phyloP scores from a whole-genome alignment of 192 early-diverging fungal genomes.

The Irineochytrium annulatum region DNA sequence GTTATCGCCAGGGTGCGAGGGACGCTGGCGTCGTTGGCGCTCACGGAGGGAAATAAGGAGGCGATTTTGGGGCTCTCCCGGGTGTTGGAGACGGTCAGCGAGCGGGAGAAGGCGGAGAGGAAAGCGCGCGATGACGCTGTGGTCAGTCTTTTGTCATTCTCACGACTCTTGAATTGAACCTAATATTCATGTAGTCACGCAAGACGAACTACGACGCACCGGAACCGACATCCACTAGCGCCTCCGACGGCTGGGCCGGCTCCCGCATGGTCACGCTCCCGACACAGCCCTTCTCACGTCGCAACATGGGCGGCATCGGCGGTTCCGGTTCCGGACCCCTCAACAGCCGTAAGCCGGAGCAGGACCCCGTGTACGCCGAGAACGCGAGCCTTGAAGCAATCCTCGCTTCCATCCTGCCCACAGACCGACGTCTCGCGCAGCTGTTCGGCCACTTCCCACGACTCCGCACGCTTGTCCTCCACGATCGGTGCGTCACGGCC shows the following conservation, averaged over 20 bases:
- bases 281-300: too few species aligned
- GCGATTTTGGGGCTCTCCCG: neutral
- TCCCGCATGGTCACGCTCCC: too few species aligned
- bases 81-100: neutral
- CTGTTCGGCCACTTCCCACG: neutral
- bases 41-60: neutral
- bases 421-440: neutral
- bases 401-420: neutral
- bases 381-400: neutral
- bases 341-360: neutral
- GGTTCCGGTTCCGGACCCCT: neutral
- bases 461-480: neutral
- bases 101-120: neutral
- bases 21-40: neutral
- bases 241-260: too few species aligned
- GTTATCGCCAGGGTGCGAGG: neutral
- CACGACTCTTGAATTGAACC: too few species aligned
- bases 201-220: too few species aligned
- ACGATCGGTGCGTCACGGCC: slow-evolving; percentile 3
- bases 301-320: too few species aligned
- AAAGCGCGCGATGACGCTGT: too few species aligned
- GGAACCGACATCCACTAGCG: too few species aligned
- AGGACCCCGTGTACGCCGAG: slow-evolving; percentile 1
- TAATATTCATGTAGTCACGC: too few species aligned
- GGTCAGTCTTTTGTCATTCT: too few species aligned